These are phyloP conservation scores for Echium plantagineum DNA, from an alignment of 257 asterid species.

Conservation along the genomic window DNA sequence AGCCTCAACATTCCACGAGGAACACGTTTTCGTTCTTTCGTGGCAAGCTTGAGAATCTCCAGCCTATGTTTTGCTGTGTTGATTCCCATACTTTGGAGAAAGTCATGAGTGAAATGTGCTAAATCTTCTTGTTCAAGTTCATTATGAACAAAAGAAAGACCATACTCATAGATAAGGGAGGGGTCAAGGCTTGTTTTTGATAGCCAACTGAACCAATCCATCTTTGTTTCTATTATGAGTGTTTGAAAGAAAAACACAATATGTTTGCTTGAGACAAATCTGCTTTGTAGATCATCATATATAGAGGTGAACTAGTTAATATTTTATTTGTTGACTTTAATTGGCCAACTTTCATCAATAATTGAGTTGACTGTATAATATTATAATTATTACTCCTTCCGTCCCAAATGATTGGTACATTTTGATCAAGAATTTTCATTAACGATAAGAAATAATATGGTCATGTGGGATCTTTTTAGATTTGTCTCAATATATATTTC, in stretches of 20 bases:
- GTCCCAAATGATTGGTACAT: too few species aligned
- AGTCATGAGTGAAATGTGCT: constrained; percentile 33
- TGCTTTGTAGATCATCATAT: not conserved
- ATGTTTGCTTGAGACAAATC: not conserved
- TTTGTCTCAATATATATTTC: too few species aligned
- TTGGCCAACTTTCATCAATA: not conserved
- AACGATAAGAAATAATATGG: too few species aligned
- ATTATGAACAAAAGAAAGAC: constrained; percentile 31
- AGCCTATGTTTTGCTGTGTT: constrained; percentile 61
- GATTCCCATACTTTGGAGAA: constrained; percentile 43
- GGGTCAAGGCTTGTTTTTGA: constrained; percentile 37
- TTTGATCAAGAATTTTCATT: too few species aligned
- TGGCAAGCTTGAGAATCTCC: constrained; percentile 54
- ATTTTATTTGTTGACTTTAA: not conserved
- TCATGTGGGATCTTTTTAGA: too few species aligned
- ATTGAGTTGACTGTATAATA: not conserved
- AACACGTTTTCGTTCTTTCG: constrained; percentile 10
- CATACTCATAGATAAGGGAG: constrained; percentile 30
- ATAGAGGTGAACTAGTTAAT: not conserved
- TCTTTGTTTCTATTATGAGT: constrained; percentile 1
- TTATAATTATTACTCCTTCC: too few species aligned
- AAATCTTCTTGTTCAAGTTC: constrained; percentile 38
- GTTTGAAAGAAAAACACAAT: not conserved
- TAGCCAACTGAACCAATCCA: constrained; percentile 48
- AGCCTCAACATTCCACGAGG: constrained; percentile 32